Base-by-base conservation (phyloP, 2,329 filamentous ascomycete species). In the Pseudogymnoascus verrucosus region DNA sequence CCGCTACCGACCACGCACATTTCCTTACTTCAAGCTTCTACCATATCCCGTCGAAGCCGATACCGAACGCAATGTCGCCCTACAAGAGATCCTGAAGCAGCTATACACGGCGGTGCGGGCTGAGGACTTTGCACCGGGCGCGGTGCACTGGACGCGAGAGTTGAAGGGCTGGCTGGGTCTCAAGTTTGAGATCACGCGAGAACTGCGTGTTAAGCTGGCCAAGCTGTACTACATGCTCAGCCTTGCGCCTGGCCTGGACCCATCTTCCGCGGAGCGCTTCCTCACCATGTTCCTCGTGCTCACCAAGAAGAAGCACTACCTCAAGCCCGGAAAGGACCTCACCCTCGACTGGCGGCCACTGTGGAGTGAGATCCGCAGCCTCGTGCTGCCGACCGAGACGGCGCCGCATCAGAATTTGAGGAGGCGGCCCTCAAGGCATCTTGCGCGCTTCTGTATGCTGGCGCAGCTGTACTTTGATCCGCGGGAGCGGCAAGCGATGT, bases 251-350 rank as follows among this genome's bases (percentile, higher is more conserved):
- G 95, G 96, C 3, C 82, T 99, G 63, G 93, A 98, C 72, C 84
- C 85, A 61, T 83, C 82, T 65, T 87, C 93, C 7, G 84, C 91
- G 4, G 96, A 99, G 77, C 86, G 93, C 65, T 99, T 99, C 74
- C 85, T 93, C 54, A 95, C 91, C 80, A 98, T 98, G 93, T 93
- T 98, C 72, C 89, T 97, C 76, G 87, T 91, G 10, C 78, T 99
- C 69, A 96, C 93, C n/a, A 96, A 95, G 78, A 93, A 93, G 73
- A 96, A 96, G 74, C 93, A 98, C 77, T 98, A 98, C 75, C 83
- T 99, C 36, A 92, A 91, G 69, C 91, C 93, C 1, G 88, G 89
- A 64, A 90, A 92, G 68, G 96, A 99, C 72, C 81, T 99, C n/a
- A 82, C 84, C 11, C 84, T 99, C 65, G 93, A 99, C 75, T 99